Evolutionary conservation across 1,139 yeast genomes (phyloP).

Genomic region (Suhomyces maxii): DNA sequence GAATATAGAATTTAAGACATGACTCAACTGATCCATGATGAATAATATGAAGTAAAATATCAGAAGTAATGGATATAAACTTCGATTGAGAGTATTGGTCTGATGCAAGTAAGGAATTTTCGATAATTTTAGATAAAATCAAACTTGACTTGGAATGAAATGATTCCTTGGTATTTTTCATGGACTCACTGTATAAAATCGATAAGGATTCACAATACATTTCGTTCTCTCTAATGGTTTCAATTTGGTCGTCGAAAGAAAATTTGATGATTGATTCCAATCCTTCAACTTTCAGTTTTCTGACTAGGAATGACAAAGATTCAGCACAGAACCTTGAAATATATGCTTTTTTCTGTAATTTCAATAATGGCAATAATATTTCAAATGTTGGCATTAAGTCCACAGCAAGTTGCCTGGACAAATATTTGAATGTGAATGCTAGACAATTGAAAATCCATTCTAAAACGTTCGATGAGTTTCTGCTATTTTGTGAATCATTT

Average conservation of each 20-base stretch:
- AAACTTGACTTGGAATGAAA: conserved; percentile 69
- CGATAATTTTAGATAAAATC: conserved; percentile 49
- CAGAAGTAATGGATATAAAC: conserved; percentile 52
- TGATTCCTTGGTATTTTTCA: conserved; percentile 68
- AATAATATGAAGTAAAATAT: conserved; percentile 59
- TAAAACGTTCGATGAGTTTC: conserved; percentile 61
- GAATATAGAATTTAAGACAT: conserved; percentile 46
- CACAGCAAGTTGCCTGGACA: conserved; percentile 60
- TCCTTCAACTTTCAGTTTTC: conserved; percentile 59
- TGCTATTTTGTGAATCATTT: conserved; percentile 43
- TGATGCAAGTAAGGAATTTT: conserved; percentile 29
- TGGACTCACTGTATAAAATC: conserved; percentile 68
- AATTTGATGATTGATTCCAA: conserved; percentile 49
- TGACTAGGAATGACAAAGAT: conserved; percentile 78
- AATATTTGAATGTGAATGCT: conserved; percentile 87
- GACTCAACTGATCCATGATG: conserved; percentile 61
- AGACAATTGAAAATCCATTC: conserved; percentile 85
- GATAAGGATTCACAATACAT: conserved; percentile 58
- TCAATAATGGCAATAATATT: conserved; percentile 64
- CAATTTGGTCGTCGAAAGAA: conserved; percentile 50
- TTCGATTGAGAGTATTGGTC: conserved; percentile 18
- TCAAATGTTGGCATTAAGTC: conserved; percentile 71
- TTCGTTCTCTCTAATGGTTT: conserved; percentile 29
- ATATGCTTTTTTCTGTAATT: conserved; percentile 53
- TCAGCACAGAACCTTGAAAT: conserved; percentile 87